Base-by-base conservation (phyloP, 371 early-diverging fungal genomes). In the Entomophthora muscae region DNA sequence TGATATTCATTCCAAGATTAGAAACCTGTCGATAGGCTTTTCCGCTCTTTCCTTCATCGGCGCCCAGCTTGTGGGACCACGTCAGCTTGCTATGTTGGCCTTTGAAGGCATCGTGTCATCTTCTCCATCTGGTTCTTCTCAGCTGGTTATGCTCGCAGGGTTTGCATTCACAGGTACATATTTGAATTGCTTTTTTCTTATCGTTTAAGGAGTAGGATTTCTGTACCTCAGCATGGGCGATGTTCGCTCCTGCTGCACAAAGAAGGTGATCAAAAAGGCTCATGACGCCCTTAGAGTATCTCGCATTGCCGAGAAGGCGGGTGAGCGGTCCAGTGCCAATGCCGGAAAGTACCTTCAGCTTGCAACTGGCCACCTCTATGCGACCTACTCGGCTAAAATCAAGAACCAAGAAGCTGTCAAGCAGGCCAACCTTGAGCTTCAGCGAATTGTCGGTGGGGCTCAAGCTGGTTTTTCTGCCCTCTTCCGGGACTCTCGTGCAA, bases 41-140 rank as follows among this genome's bases (percentile, higher is more conserved):
- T 62, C 62, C 53, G 26, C 23, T 30, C 21, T 62, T 52, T 22
- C 62, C 2, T 52, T 62, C 5, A 22, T 21, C 13, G 62, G 62
- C 7, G 27, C 62, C 22, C 62, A 62, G 29, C 10, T 62, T 1
- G 21, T 62, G 17, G 62, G 62, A 2, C 31, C 62, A 5, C 23
- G 30, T 3, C 23, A 13, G 24, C 52, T n/a, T n/a, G 22, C 52
- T 26, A 7, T 53, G 27, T 12, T 33, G 3, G 22, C 42, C 1
- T 53, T 28, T 12, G 23, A 62, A 27, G n/a, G n/a, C n/a, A 7
- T 62, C 24, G 26, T 52, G 1, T 23, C 55, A 12, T 26, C 27
- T 21, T n/a, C 42, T 3, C 52, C 62, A 28, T 5, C 62, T 22
- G 52, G 13, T 52, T 42, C 32, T 22, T n/a, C 42, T 32, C 12